Conservation (phyloP, 805 yeast species). For the Starmera caribaea region DNA sequence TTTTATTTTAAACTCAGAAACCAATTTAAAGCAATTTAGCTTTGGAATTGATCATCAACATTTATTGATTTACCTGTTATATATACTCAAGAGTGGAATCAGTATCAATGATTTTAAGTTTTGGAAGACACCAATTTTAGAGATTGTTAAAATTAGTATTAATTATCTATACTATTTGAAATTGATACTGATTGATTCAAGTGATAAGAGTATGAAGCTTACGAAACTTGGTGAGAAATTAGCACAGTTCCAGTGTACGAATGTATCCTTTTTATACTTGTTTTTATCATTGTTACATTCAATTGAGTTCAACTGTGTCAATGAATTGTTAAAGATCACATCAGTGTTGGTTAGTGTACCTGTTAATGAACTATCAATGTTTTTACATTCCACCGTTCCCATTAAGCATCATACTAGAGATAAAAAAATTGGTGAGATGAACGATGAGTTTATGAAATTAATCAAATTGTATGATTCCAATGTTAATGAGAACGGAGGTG, state of each 20-base stretch:
- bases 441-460: no score
- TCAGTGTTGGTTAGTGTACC: background rate
- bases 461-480: no score
- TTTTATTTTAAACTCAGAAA: background rate
- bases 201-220: background rate
- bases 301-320: background rate
- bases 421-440: no score
- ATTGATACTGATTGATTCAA: background rate
- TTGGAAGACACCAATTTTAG: background rate
- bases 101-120: background rate
- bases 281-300: background rate
- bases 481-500: no score
- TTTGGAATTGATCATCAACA: background rate
- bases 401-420: no score
- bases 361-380: background rate
- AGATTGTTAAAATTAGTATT: background rate
- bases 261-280: background rate
- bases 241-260: background rate
- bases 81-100: background rate
- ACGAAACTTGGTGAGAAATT: background rate
- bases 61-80: background rate
- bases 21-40: background rate
- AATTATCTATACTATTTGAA: conserved; percentile 1
- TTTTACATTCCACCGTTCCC: no score
- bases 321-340: conserved; percentile 1